Conservation (phyloP, 2,329 filamentous ascomycete genomes). For the Lachnellula subtilissima region DNA sequence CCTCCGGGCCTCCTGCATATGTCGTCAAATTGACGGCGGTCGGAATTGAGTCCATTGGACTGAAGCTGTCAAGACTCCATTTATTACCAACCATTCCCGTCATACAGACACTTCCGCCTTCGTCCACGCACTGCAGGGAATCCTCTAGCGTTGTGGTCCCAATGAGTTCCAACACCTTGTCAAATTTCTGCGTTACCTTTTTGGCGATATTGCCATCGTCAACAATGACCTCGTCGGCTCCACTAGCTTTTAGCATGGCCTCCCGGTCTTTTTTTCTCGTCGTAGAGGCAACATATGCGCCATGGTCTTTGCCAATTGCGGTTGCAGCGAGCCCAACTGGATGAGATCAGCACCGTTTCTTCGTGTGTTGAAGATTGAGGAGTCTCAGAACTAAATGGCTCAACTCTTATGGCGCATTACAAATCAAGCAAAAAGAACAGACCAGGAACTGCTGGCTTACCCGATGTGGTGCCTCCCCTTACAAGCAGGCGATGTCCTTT, state of each 20-base stretch:
- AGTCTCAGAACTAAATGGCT: too few species aligned
- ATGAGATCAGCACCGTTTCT: neutral
- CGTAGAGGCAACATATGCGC: constrained; percentile 37
- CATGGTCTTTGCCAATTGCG: constrained; percentile 39
- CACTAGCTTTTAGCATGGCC: constrained; percentile 35
- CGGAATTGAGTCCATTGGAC: constrained; percentile 40
- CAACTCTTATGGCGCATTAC: too few species aligned
- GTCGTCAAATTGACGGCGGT: constrained; percentile 36
- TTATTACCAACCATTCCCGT: constrained; percentile 41
- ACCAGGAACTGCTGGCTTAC: neutral
- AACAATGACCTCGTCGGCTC: constrained; percentile 40
- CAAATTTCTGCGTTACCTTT: constrained; percentile 35
- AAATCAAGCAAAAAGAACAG: too few species aligned
- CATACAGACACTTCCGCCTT: constrained; percentile 41
- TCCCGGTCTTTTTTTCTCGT: constrained; percentile 35
- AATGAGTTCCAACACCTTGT: constrained; percentile 44
- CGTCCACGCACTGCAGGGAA: constrained; percentile 37
- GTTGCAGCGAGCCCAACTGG: constrained; percentile 42
- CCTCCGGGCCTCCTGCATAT: constrained; percentile 35
- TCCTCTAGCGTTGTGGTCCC: constrained; percentile 40
- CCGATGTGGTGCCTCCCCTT: constrained; percentile 43
- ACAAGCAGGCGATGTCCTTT: constrained; percentile 40
- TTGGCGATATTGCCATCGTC: constrained; percentile 38
- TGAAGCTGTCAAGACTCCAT: constrained; percentile 36
- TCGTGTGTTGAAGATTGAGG: neutral